These are phyloP conservation scores for Hypoxylon sp. DNA, from an alignment of 2,329 filamentous ascomycete species.

Conservation along the genomic window DNA sequence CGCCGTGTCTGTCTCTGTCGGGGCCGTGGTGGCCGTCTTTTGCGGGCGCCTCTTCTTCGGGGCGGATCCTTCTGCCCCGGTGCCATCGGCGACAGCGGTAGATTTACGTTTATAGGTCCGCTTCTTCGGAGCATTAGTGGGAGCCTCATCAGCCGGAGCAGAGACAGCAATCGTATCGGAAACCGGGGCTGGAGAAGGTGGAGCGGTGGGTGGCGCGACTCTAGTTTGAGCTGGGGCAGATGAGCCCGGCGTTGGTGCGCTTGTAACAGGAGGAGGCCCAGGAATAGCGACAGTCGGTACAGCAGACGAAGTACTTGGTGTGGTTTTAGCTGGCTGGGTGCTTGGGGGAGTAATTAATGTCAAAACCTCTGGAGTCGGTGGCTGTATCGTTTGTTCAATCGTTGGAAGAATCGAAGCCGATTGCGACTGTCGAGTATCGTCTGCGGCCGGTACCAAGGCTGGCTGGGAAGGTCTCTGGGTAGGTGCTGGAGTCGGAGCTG, in stretches of 20 bases:
- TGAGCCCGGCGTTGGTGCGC: constrained; percentile 27
- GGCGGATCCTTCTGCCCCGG: constrained; percentile 36
- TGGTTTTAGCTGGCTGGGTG: constrained; percentile 17
- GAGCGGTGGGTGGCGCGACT: constrained; percentile 39
- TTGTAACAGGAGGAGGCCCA: constrained; percentile 2
- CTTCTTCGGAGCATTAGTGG: constrained; percentile 40
- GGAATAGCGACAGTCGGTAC: constrained; percentile 6
- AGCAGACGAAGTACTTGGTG: constrained; percentile 11
- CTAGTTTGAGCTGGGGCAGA: constrained; percentile 27
- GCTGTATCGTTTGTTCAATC: constrained; percentile 13
- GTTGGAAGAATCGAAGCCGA: constrained; percentile 9
- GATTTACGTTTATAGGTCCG: constrained; percentile 52
- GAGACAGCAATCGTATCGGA: constrained; percentile 40
- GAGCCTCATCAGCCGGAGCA: constrained; percentile 34
- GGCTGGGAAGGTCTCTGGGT: constrained; percentile 3
- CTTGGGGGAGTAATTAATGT: constrained; percentile 24
- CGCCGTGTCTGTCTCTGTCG: background rate
- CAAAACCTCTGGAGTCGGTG: constrained; percentile 32
- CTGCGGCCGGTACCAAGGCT: constrained; percentile 18
- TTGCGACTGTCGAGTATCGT: constrained; percentile 20
- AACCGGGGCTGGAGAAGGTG: constrained; percentile 43
- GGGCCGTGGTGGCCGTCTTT: constrained; percentile 40
- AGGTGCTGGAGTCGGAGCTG: constrained; percentile 17
- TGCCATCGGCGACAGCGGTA: constrained; percentile 31
- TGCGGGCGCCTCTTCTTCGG: constrained; percentile 55